Base-by-base conservation (phyloP, 495 filamentous ascomycete genomes). In the Trichoderma parareesei region DNA sequence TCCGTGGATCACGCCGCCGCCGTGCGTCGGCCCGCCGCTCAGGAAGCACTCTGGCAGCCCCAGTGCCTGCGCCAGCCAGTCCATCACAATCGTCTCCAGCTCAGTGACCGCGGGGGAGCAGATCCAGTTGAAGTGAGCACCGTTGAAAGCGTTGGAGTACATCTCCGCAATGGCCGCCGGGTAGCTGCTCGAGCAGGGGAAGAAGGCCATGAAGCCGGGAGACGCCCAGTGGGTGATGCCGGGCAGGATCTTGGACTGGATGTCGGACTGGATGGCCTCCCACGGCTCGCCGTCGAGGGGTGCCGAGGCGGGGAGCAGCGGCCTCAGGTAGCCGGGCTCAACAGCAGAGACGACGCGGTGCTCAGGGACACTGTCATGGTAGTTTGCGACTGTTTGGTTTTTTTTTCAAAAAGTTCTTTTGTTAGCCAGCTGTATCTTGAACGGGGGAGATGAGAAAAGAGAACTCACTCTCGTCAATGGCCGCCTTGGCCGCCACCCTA, bases 201-300 rank as follows among this genome's bases (percentile, higher is more conserved):
- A 98, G 84, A 93, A 98, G 43, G 94, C 94, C 84, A 97, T 90
- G 82, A 96, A 98, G 73, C 94, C 93, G 2, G 94, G 94, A 3
- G 87, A 90, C 74, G 96, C 91, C 70, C 94, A 98, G 76, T 98
- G 94, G 0, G 94, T 98, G 63, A 98, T 77, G 4, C 94, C 94
- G 0, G 94, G 94, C 74, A 97, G 87, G 74, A 98, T 97, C 70
- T 94, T 91, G 14, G 83, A 73, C 69, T 93, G 90, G 60, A 98
- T 87, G 74, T 98, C 93, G 38, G 82, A 77, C 70, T 96, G 90
- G 70, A 98, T 97, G 60, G 84, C 78, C 48, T 76, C 72, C 92
- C 92, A 97, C 69, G 79, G 65, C 74, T 98, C 92, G 44, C 88
- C 86, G 27, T 90, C 79, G 33, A 84, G 70, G 6, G 94, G 94